Base-by-base conservation (phyloP, 1,284 basidiomycete genomes). In the Exobasidium rhododendri region DNA sequence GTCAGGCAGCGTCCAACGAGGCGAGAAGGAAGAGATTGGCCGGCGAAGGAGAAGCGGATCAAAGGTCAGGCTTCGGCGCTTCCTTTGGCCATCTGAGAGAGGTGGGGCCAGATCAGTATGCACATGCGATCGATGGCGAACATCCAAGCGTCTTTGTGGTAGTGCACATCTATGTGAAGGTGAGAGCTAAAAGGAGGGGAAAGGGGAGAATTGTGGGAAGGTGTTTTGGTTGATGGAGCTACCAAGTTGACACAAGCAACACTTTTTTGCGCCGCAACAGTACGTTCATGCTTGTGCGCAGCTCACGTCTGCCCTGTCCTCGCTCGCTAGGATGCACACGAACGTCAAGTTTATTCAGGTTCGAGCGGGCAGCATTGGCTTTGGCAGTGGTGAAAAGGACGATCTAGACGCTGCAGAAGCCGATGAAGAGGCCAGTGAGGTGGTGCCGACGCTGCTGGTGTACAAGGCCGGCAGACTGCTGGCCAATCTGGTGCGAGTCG, bases 81-180 rank as follows among this genome's bases (percentile, higher is more conserved):
- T 40, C 17, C 35, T 75, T 70, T 40, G 72, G 73, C 24, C 73
- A 75, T 54, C 63, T 75, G 6, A 58, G 71, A 11, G 72, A 75
- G 47, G 70, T 75, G 20, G 71, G 71, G 52, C 65, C 68, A 45
- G 52, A 61, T 11, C 70, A 70, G 22, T 75, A 72, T 61, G 73
- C 68, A 30, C 56, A 66, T 1, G 63, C 70, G 3, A 74, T 74
- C 47, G 73, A 75, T 61, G 66, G 67, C 40, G 71, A 70, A 44
- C 50, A 64, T 11, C 14, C 47, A 4, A 44, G 30, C n/a, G 63
- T 65, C 17, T 58, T 66, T 30, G 59, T 76, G 28, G 69, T 76
- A 13, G 70, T 74, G 2, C 74, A 76, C 49, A 69, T 76, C 58
- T 76, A 76, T 61, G 67, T 64, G 13, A 73, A 67, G 47, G 73